Conservation (phyloP, 805 yeast species). For the Cyberlindnera euphorbiae region DNA sequence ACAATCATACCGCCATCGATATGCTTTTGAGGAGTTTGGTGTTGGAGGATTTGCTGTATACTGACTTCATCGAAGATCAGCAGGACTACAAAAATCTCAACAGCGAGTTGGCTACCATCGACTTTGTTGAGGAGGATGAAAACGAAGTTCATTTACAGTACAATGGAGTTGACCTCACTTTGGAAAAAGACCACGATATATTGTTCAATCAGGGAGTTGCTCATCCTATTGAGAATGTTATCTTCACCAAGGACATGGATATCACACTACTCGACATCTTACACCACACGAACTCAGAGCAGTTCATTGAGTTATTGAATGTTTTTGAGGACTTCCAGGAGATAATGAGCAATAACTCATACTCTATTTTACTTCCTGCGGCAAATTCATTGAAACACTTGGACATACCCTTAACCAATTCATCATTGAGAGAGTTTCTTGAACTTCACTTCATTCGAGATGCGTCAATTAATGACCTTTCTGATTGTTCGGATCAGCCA, state of each 20-base stretch:
- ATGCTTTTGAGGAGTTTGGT: conserved; percentile 53
- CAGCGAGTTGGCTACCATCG: conserved; percentile 19
- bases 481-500: conserved; percentile 43
- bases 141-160: conserved; percentile 20
- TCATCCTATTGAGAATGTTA: conserved; percentile 56
- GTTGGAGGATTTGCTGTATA: conserved; percentile 59
- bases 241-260: conserved; percentile 52
- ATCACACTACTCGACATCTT: conserved; percentile 55
- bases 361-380: conserved; percentile 73
- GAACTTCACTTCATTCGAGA: conserved; percentile 67
- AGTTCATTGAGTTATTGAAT: conserved; percentile 43
- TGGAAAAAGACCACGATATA: conserved; percentile 50
- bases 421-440: conserved; percentile 48
- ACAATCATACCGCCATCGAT: conserved; percentile 47
- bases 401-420: conserved; percentile 38
- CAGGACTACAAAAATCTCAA: conserved; percentile 28
- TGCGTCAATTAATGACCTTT: conserved; percentile 41
- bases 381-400: conserved; percentile 49
- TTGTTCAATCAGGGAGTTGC: conserved; percentile 81
- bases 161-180: conserved; percentile 18
- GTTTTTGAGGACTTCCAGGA: conserved; percentile 38
- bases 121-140: conserved; percentile 14
- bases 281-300: conserved; percentile 43
- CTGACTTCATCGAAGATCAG: conserved; percentile 43
- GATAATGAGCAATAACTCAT: conserved; percentile 34